Evolutionary conservation across 1,139 yeast genomes (phyloP).

Genomic region (Sugiyamaella sp.): DNA sequence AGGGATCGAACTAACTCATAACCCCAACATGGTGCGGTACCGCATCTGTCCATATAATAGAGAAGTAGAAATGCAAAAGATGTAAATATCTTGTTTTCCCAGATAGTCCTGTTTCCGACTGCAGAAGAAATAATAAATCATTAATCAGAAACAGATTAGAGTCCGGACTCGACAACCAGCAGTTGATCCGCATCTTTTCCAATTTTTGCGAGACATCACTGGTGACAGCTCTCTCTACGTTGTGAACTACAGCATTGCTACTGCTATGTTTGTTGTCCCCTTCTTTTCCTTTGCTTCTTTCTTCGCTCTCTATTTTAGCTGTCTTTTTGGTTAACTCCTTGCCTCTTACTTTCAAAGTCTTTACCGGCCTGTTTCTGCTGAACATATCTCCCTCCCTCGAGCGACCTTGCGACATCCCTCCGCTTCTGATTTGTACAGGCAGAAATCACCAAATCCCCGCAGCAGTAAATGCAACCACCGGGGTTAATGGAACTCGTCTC

Average conservation of each 20-base stretch:
- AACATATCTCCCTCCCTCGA: constrained; percentile 34
- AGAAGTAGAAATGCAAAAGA: too few relatives aligned
- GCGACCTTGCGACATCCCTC: constrained; percentile 39
- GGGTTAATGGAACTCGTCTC: neutral
- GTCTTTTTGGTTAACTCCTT: constrained; percentile 31
- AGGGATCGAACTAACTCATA: too few relatives aligned
- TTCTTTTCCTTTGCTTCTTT: constrained; percentile 30
- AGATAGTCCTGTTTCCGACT: too few relatives aligned
- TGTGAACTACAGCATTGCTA: neutral
- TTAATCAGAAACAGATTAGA: neutral
- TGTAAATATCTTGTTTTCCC: too few relatives aligned
- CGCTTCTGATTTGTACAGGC: constrained; percentile 43
- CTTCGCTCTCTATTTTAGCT: constrained; percentile 38
- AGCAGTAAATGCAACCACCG: constrained; percentile 40
- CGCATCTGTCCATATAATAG: too few relatives aligned
- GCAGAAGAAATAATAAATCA: too few relatives aligned
- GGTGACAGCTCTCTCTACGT: too few relatives aligned
- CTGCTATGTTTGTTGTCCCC: neutral
- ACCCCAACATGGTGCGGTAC: too few relatives aligned
- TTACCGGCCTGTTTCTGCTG: constrained; percentile 23
- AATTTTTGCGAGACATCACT: neutral
- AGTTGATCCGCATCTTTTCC: neutral
- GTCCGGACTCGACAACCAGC: constrained; percentile 1
- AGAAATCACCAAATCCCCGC: constrained; percentile 47
- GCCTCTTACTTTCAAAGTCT: constrained; percentile 36